A percentile compares a stretch with the other conserved stretches of the same genome.
Conservation (phyloP, 2,329 filamentous ascomycete species). For the Botrytis porri region DNA sequence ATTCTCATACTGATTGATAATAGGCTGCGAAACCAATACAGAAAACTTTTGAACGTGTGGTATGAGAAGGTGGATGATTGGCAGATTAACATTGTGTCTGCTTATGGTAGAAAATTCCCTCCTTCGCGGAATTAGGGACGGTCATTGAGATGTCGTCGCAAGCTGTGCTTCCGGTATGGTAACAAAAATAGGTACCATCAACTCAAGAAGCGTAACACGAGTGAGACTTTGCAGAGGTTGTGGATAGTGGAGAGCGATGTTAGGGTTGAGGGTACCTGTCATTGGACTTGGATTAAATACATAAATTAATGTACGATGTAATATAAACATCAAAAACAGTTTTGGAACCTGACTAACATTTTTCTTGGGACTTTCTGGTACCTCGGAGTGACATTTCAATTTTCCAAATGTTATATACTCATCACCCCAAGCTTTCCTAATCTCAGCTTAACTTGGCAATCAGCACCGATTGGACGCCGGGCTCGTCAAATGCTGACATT, state of each 20-base stretch:
- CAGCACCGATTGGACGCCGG: not conserved
- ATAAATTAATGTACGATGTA: not conserved
- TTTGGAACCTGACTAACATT: not conserved
- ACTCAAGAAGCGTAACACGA: not conserved
- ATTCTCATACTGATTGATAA: constrained; percentile 18
- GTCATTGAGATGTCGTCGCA: not conserved
- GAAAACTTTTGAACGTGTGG: constrained; percentile 75
- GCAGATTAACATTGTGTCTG: not conserved
- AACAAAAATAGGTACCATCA: not conserved
- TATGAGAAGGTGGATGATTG: constrained; percentile 25
- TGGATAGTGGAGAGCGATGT: not conserved
- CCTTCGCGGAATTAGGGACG: not conserved
- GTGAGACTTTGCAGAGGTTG: not conserved
- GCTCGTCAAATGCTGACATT: not conserved
- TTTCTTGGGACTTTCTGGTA: not conserved
- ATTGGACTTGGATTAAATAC: not conserved
- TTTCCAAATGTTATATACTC: not conserved
- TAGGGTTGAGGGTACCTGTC: not conserved
- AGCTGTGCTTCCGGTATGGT: not conserved
- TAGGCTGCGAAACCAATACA: constrained; percentile 86
- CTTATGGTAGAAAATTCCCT: not conserved
- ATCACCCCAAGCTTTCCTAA: not conserved
- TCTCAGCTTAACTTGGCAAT: constrained; percentile 15
- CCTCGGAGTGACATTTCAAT: not conserved
- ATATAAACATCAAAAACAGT: not conserved